phyloP scores from a whole-genome alignment of 2,329 filamentous ascomycete species.

The Polychaeton citri region DNA sequence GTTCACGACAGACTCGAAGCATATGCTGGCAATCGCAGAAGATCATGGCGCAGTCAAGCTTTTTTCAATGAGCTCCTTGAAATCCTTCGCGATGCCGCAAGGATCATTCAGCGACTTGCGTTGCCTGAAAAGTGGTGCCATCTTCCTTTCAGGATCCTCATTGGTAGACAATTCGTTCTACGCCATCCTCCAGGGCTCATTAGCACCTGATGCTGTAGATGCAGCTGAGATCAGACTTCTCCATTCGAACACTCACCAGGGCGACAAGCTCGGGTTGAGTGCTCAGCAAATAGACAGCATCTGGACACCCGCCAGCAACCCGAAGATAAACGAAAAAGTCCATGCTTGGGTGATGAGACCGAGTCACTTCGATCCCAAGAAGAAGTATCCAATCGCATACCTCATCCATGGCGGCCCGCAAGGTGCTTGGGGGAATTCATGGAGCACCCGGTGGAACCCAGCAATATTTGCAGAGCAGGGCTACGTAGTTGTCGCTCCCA shows the following conservation, averaged over 20 bases:
- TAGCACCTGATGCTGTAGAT: constrained; percentile 32
- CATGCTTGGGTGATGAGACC: constrained; percentile 58
- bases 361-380: constrained; percentile 48
- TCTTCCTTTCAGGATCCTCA: constrained; percentile 56
- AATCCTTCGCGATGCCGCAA: constrained; percentile 35
- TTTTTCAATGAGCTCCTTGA: constrained; percentile 26
- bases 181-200: constrained; percentile 43
- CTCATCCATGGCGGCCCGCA: constrained; percentile 77
- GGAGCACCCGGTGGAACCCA: constrained; percentile 77
- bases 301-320: constrained; percentile 52
- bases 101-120: constrained; percentile 43
- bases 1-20: constrained; percentile 42
- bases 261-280: constrained; percentile 53
- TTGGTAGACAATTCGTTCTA: constrained; percentile 62
- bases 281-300: constrained; percentile 52
- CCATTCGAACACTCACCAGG: constrained; percentile 48
- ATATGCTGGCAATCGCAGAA: constrained; percentile 63
- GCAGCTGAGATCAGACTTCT: constrained; percentile 11
- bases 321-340: constrained; percentile 39
- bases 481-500: constrained; percentile 69
- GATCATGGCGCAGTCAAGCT: constrained; percentile 49
- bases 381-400: constrained; percentile 68
- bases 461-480: constrained; percentile 79
- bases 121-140: constrained; percentile 34
- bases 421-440: constrained; percentile 59